phyloP scores from a whole-genome alignment of 495 filamentous ascomycete species.

The Haplographium delicatum region DNA sequence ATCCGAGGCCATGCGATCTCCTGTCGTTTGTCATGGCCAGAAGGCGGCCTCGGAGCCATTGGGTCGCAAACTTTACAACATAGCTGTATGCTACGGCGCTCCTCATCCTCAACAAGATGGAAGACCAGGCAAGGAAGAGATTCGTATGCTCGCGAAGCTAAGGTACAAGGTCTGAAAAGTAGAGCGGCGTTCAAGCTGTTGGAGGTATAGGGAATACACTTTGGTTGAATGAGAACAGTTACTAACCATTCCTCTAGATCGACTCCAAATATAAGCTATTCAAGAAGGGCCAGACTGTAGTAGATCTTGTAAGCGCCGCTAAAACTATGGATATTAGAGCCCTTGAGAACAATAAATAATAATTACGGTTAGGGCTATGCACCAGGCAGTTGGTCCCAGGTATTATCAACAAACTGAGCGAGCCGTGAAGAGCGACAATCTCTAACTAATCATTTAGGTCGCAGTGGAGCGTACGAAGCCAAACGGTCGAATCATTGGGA shows the following conservation, averaged over 20 bases:
- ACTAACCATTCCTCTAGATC: conserved; percentile 46
- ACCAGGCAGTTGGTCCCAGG: conserved; percentile 91
- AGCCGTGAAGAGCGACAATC: not conserved
- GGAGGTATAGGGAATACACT: conserved; percentile 45
- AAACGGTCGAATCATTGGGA: conserved; percentile 73
- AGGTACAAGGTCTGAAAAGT: conserved; percentile 71
- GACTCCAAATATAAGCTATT: conserved; percentile 78
- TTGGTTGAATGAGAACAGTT: not conserved
- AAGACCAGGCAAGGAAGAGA: conserved; percentile 70
- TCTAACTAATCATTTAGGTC: conserved; percentile 47
- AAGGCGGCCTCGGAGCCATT: no score
- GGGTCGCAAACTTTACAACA: not conserved
- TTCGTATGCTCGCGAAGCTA: conserved; percentile 62
- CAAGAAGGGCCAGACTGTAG: conserved; percentile 70
- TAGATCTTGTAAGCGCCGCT: conserved; percentile 91
- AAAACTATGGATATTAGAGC: no score
- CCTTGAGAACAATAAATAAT: no score
- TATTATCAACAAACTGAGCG: conserved; percentile 28
- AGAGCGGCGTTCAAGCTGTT: conserved; percentile 90
- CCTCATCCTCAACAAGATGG: conserved; percentile 76
- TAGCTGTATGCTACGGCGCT: conserved; percentile 12
- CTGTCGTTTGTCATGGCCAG: no score
- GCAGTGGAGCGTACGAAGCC: conserved; percentile 73
- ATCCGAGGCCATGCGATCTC: not conserved
- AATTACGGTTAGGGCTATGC: conserved; percentile 77